Conservation (phyloP, 192 early-diverging fungal genomes). For the Coemansia sp. region DNA sequence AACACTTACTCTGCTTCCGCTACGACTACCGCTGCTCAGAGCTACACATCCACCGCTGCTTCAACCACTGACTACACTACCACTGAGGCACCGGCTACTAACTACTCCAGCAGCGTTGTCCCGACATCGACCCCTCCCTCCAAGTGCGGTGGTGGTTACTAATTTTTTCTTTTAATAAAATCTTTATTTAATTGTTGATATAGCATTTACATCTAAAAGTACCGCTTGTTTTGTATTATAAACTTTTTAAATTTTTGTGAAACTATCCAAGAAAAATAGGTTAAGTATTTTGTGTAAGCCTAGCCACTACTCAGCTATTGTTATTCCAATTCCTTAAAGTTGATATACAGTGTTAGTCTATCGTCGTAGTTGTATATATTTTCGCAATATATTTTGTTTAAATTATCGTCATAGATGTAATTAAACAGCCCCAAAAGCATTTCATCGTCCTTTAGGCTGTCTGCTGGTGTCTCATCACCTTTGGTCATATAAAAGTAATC, state of each 20-base stretch:
- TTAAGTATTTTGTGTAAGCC: no score
- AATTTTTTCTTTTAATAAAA: constrained; percentile 2
- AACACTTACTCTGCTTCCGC: background rate
- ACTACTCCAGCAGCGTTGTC: background rate
- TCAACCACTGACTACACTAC: background rate
- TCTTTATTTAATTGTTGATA: background rate
- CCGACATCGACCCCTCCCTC: constrained; percentile 3
- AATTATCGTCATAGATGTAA: no score
- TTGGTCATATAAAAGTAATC: no score
- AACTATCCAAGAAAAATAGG: no score
- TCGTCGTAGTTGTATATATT: no score
- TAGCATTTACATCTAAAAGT: background rate
- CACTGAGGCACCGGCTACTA: background rate
- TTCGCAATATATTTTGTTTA: no score
- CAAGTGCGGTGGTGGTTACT: constrained; percentile 3
- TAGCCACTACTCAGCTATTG: no score
- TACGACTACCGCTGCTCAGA: background rate
- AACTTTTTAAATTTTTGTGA: background rate
- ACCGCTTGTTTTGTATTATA: background rate
- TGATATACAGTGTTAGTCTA: background rate
- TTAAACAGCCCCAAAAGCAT: no score
- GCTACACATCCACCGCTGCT: background rate
- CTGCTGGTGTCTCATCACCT: no score
- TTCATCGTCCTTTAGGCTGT: no score
- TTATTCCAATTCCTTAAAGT: background rate